Evolutionary conservation across 169 alveolate genomes (phyloP), one percentile per base, ranked within the genome.

Genomic region (Theileria orientalis): DNA sequence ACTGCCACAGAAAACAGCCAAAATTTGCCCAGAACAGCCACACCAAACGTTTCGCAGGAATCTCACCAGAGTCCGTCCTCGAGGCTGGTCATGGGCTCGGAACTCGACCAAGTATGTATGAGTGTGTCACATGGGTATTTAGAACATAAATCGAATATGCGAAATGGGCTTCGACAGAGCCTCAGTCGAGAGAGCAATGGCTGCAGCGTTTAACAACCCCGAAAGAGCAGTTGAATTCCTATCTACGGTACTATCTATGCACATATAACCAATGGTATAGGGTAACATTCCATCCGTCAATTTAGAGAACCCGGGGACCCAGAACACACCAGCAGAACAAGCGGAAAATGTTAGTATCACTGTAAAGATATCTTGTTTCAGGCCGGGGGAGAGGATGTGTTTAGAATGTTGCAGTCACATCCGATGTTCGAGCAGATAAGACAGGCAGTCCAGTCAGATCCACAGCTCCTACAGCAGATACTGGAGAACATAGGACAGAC

Each of bases 221-320:
- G 97, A 97, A 54, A 90, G 98, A 49, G 99, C 99, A 14, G 93
- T 94, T 37, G 99, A 97, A 49, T 95, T 93, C 74, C 84, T 97
- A 51, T 76, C 96, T 46, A 93, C 92, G 49, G 99, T 95, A 8
- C 69, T 91, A 62, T 89, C 92, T 60, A 35, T 57, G 13, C 25
- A 44, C 0, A 9, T n/a, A n/a, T n/a, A n/a, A n/a, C n/a, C 21
- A 40, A 33, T 33, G 35, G 79, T 35, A 0, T 59, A 67, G 87
- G 85, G 80, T 27, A 71, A 76, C 35, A 72, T 69, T 29, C 78
- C 79, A 21, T n/a, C 47, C 0, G 46, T 52, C 19, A 52, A 67
- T 30, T 63, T 42, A 32, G 29, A 25, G 35, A 46, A 46, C 41
- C n/a, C 27, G 11, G 29, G 30, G 19, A 14, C 7, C 60, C 60